phyloP scores from a whole-genome alignment of 352 stramenopile species.

The Chrysophaeum taylorii region DNA sequence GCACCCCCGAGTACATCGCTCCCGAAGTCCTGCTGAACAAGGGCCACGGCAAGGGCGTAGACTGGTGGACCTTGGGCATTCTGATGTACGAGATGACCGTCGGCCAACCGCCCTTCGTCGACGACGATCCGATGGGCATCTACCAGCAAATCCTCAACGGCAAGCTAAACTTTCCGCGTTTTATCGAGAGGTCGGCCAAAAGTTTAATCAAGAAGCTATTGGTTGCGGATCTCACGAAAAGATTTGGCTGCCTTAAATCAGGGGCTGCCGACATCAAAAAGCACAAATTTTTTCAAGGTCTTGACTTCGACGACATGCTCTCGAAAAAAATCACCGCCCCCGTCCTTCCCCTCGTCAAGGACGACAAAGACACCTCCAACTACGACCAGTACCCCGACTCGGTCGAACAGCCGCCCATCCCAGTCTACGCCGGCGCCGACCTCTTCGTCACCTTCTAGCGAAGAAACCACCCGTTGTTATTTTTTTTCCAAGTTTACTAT shows the following conservation, averaged over 20 bases:
- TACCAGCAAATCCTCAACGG: slow-evolving; percentile 85
- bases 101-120: slow-evolving; percentile 85
- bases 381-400: slow-evolving; percentile 46
- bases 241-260: slow-evolving; percentile 88
- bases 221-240: slow-evolving; percentile 85
- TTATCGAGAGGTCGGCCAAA: slow-evolving; percentile 78
- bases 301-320: slow-evolving; percentile 59
- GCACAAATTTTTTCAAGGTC: slow-evolving; percentile 83
- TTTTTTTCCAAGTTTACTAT: neutral
- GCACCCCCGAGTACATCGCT: slow-evolving; percentile 81
- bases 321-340: slow-evolving; percentile 53
- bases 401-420: neutral
- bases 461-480: neutral
- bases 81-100: slow-evolving; percentile 95
- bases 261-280: slow-evolving; percentile 89
- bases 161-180: slow-evolving; percentile 80
- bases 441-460: slow-evolving; percentile 4
- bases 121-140: slow-evolving; percentile 87
- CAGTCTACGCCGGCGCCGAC: neutral
- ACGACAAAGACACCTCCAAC: slow-evolving; percentile 57
- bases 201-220: slow-evolving; percentile 90
- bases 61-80: slow-evolving; percentile 92
- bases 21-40: slow-evolving; percentile 68
- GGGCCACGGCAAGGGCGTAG: slow-evolving; percentile 60
- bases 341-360: slow-evolving; percentile 51